Conservation (phyloP, 495 filamentous ascomycete genomes). For the Staphylotrichum longicolle region DNA sequence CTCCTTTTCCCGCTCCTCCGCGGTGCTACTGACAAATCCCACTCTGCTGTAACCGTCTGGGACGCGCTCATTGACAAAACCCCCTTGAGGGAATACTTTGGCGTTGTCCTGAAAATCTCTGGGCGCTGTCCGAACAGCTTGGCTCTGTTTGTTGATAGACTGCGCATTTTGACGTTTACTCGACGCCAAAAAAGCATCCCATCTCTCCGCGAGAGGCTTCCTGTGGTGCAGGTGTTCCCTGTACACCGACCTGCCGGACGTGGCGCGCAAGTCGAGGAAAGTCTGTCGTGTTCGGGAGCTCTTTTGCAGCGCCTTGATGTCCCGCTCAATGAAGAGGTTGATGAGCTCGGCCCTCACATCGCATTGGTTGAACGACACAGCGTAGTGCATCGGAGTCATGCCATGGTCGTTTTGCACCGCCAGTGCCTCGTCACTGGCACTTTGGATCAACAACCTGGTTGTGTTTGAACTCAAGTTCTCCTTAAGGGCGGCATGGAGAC, state of each 20-base stretch:
- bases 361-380: background rate
- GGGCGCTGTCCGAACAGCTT: background rate
- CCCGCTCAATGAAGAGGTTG: background rate
- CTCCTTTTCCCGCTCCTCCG: background rate
- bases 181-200: no score
- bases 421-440: background rate
- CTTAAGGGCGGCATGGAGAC: background rate
- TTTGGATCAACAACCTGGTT: background rate
- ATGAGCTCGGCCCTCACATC: background rate
- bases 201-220: background rate
- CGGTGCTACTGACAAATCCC: background rate
- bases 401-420: background rate
- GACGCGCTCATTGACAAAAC: background rate
- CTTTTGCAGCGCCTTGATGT: background rate
- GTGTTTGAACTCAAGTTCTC: background rate
- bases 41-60: background rate
- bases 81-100: background rate
- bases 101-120: background rate
- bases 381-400: slow-evolving; percentile 1
- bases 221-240: background rate
- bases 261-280: background rate
- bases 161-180: background rate
- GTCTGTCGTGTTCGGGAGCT: background rate
- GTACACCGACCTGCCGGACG: background rate
- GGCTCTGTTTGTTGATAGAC: background rate